Evolutionary conservation across 164 flowering plant species (phyloP).

Genomic region (Berberis thunbergii): DNA sequence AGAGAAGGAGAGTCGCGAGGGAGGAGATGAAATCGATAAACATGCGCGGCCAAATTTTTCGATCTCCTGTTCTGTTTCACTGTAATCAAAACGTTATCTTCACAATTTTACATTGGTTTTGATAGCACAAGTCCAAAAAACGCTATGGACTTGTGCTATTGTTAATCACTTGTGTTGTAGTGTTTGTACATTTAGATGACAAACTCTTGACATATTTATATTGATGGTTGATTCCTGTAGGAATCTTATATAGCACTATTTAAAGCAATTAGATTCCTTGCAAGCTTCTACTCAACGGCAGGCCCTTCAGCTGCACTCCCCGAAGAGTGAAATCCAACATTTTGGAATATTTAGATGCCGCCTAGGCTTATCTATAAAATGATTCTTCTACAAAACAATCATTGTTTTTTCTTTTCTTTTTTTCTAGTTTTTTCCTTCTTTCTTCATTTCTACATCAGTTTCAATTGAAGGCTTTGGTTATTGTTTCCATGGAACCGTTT

Average conservation of each 20-base stretch:
- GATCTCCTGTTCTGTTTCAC: too few relatives aligned
- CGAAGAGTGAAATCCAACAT: slow-evolving; percentile 69
- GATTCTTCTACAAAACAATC: background rate
- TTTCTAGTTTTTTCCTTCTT: background rate
- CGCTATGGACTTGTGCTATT: too few relatives aligned
- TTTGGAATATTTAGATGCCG: slow-evolving; percentile 45
- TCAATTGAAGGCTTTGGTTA: too few relatives aligned
- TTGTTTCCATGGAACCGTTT: too few relatives aligned
- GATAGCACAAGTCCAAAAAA: too few relatives aligned
- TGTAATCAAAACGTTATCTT: too few relatives aligned
- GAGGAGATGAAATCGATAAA: too few relatives aligned
- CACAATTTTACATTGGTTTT: too few relatives aligned
- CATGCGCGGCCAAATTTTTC: too few relatives aligned
- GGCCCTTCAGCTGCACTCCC: slow-evolving; percentile 87
- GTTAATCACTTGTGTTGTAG: background rate
- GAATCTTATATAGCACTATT: slow-evolving; percentile 73
- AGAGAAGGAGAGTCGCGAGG: too few relatives aligned
- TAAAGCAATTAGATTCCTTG: slow-evolving; percentile 77
- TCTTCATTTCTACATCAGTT: too few relatives aligned
- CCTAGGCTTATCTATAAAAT: slow-evolving; percentile 54
- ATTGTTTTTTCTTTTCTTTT: background rate
- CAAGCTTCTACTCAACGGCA: slow-evolving; percentile 82
- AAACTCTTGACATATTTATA: background rate
- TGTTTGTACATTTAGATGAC: background rate
- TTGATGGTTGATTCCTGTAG: slow-evolving; percentile 27